Evolutionary conservation across 2,329 filamentous ascomycete genomes (phyloP), one percentile per base, ranked within the genome.

Genomic region (Pezizomycotina sp.): DNA sequence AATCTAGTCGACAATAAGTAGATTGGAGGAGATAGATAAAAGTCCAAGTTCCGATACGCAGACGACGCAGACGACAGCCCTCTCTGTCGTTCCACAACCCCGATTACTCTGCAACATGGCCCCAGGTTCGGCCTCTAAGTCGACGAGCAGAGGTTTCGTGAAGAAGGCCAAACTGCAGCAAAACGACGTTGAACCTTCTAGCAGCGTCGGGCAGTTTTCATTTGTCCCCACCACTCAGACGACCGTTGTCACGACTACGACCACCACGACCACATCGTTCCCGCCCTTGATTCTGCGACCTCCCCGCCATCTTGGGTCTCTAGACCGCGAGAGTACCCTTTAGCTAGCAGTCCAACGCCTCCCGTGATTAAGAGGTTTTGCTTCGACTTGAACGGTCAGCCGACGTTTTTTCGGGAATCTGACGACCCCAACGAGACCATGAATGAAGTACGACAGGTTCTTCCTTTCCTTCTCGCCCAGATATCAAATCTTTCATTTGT

Each of bases 241-340:
- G 27, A 52, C 50, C 13, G 47, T 52, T 7, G 49, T 52, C 19
- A 52, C 50, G 10, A 52, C 50, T 6, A 52, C 50, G 4, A 52
- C 50, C 1, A 52, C 50, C 4, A 52, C 50, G 4, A 52, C 50
- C 1, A 52, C 50, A 13, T 48, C 48, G 7, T 52, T 52, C 34
- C 50, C 50, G 14, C 48, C 46, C n/a, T 22, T 52, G 14, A 27
- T 49, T 26, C 50, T 52, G 40, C 47, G 45, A 19, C 50, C 50
- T 15, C 50, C 50, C 15, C 47, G 49, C 25, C 49, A 48, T 36
- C 35, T 52, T 9, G 43, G 45, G 30, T 47, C 49, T 42, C 70
- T 39, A 83, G 95, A 57, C 66, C 77, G 9, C 92, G 91, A 56
- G 73, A 89, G 50, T 98, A 92, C 56, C 89, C 89, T 24, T 64